Evolutionary conservation across 2,329 filamentous ascomycete species (phyloP), one percentile per base, ranked within the genome.

Genomic region (Neophaeococcomyces mojaviensis): DNA sequence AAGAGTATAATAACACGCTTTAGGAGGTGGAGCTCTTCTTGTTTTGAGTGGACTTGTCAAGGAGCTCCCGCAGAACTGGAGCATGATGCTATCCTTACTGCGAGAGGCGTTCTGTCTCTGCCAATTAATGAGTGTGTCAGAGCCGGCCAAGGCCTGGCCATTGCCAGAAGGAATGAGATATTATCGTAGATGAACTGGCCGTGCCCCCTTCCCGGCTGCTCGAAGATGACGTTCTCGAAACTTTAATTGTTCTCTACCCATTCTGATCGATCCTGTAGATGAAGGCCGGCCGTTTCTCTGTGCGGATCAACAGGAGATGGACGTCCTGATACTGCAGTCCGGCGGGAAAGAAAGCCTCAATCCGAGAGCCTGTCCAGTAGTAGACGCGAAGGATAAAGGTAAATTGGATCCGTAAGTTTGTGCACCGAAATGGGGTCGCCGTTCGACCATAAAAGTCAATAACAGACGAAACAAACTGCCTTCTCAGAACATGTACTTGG

Each of bases 301-400:
- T 39, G 18, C 46, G 46, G 40, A 45, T 26, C 28, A 51, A 36
- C 20, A 48, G 20, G 12, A 50, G 46, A 6, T 48, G 34, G 41
- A 51, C 33, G 34, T 51, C 50, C 46, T 46, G 44, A 16, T 49
- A 51, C 6, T 35, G 48, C 7, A 53, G 19, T 4, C 49, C 39
- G 13, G 31, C 46, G 12, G 28, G 51, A 38, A 49, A 55, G 39
- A 53, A 55, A 16, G 51, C 44, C 18, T 18, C 37, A 31, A 55
- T 47, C 5, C 51, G 49, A 42, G 51, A 49, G 10, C 49, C 49
- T 2, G 47, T 52, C 42, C 36, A 55, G 32, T 39, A 53, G 49
- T 50, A 55, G 12, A 50, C 31, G 32, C 49, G 45, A 16, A 40
- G 37, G 19, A 54, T 34, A 20, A 43, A 53, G 10, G 46, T 55